Evolutionary conservation across 805 yeast species (phyloP), one percentile per base, ranked within the genome.

Genomic region (Saccharomyces cerevisiae): DNA sequence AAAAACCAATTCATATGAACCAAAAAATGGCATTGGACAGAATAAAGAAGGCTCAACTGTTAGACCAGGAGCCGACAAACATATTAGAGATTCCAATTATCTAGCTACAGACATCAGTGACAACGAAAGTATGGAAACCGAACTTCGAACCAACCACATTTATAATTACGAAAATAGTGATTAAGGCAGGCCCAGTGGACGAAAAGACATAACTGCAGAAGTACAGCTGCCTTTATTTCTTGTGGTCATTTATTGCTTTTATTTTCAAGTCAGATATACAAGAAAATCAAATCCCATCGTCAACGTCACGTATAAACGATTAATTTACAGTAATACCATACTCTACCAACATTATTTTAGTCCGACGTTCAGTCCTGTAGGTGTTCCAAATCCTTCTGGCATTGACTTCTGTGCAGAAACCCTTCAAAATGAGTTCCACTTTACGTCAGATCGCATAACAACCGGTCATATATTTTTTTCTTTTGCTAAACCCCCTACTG

Each of bases 71-170:
- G 17, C 6, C 22, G 43, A 2, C 9, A 21, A 3, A 8, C 43
- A n/a, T 17, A n/a, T 13, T 17, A 8, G 43, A 17, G 43, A 21
- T 4, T 17, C 43, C 6, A 17, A 10, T 6, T 17, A 17, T 4
- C 43, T 8, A n/a, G 43, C 10, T 17, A 36, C 43, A 21, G 10
- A 21, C 13, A 8, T 36, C 9, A 36, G 36, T 28, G 61, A 59
- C 46, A 52, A 54, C 28, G 57, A 55, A n/a, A 65, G 69, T 49
- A 53, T 60, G 14, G 72, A 68, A 46, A 68, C 72, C 2, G 63
- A 64, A 49, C 57, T 68, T 41, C 64, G 67, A 6, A 64, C 70
- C 50, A 68, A 68, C 49, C 59, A 60, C 49, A 63, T 68, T n/a
- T 67, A 62, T 46, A 58, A 64, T 47, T 60, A 59, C 46, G 59